Evolutionary conservation across 495 filamentous ascomycete genomes (phyloP), one percentile per base, ranked within the genome.

Genomic region (Xylaria venustula): DNA sequence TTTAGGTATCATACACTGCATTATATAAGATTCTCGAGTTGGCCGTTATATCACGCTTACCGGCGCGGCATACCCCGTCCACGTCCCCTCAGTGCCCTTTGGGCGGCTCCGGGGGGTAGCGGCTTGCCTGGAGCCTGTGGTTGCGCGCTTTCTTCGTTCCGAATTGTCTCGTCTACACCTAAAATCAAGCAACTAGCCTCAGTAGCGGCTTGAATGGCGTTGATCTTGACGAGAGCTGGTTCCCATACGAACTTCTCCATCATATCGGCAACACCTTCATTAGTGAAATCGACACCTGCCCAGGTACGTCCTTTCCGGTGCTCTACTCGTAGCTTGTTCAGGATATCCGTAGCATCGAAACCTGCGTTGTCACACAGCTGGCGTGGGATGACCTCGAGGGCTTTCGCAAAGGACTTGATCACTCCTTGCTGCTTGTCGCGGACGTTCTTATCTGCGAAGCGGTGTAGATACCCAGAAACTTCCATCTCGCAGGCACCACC

Each of bases 311-410:
- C 90, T 75, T 91, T 91, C 64, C 89, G 81, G 78, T 98, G 94
- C 82, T 96, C 93, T 63, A 97, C 94, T 41, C 94, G 89, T 64
- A 98, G 81, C 52, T 88, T 87, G 77, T 96, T 98, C 47, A 98
- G 84, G 61, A 98, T 96, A 72, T 98, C 95, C 50, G 94, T 98
- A 15, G 94, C 92, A 67, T 98, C 94, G 74, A 98, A 97, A 57
- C 94, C 94, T 41, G 94, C 94, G 68, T 98, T 98, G 78, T 98
- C 94, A 74, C 94, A 98, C 60, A 98, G 82, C 75, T 98, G 94
- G 56, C 94, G 87, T 40, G 94, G 94, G 68, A 98, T 94, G 37
- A 98, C 88, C 81, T 98, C 94, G 48, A 98, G 85, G 7, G 94
- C 94, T 81, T 96, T 96, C 66, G 94, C 94, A 68, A 97, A 97